Evolutionary conservation across 1,284 basidiomycete species (phyloP).

Genomic region (Takashimella tepidaria): DNA sequence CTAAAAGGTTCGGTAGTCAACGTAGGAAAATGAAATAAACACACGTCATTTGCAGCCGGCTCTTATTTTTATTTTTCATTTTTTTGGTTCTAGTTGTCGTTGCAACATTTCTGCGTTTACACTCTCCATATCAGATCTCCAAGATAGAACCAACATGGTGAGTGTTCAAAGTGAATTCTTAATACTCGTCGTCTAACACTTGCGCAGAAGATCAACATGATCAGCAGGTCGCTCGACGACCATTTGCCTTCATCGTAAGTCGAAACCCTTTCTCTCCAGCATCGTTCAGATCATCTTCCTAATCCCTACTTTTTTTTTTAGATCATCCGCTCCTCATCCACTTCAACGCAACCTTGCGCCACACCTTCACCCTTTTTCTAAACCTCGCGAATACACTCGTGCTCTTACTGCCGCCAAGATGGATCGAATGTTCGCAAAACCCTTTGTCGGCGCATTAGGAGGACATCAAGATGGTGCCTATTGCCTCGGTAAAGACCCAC

Average conservation of each 20-base stretch:
- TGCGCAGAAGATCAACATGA: conserved; percentile 50
- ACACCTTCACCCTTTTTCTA: conserved; percentile 86
- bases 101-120: too few species aligned
- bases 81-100: too few species aligned
- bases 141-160: too few species aligned
- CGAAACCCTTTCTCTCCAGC: neutral
- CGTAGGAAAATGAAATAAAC: too few species aligned
- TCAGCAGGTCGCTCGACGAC: conserved; percentile 48
- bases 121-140: too few species aligned
- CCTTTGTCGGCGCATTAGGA: conserved; percentile 83
- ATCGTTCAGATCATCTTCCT: too few species aligned
- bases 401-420: conserved; percentile 95
- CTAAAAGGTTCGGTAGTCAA: too few species aligned
- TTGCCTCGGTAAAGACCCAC: conserved; percentile 71
- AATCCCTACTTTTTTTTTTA: conserved; percentile 1
- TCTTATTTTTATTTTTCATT: too few species aligned
- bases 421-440: conserved; percentile 94
- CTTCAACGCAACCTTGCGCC: conserved; percentile 89
- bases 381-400: conserved; percentile 86
- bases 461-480: conserved; percentile 97
- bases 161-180: too few species aligned
- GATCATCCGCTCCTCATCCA: conserved; percentile 53
- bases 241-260: conserved; percentile 46
- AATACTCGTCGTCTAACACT: too few species aligned
- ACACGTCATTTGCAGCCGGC: too few species aligned